Evolutionary conservation across 331 rosid species (phyloP), one percentile per base, ranked within the genome.

Genomic region (Cydonia oblonga): DNA sequence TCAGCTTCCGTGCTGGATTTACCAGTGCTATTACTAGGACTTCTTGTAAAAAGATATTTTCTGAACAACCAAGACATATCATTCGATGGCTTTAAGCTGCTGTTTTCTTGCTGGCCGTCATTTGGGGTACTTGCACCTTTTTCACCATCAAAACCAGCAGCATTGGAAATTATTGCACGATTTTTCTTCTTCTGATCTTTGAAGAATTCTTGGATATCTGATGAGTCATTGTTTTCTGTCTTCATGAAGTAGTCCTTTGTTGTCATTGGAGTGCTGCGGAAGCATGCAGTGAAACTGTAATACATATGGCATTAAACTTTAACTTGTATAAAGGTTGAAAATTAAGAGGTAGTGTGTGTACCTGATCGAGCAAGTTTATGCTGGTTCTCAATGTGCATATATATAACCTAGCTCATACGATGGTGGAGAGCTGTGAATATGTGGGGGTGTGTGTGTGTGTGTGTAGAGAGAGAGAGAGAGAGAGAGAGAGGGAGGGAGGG

Each of bases 11-110:
- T 60, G 67, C 13, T 74, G 56, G 75, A 38, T 63, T 60, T 30
- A 0, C 69, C 70, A 2, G 22, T 59, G 71, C 23, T 59, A 24
- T 62, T 59, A 30, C 56, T 62, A 22, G 69, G 75, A 65, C 68
- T 24, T 56, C 65, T 76, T 24, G 66, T 32, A 19, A 56, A 33
- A 9, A 79, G 79, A 58, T 76, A 76, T 56, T 83, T 83, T 72
- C 60, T 73, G 64, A 83, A 83, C 49, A 83, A 42, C 70, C 75
- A 64, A 22, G 76, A 79, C 78, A 64, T 72, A 16, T 6, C 46
- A 40, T 16, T 24, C 52, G 28, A 25, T 16, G 24, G 10, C 2
- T 12, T 40, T 12, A 40, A 11, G 15, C 46, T 40, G 46, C 46
- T 40, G 46, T 40, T 40, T 40, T 40, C 46, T 40, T 40, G 46